phyloP scores from a whole-genome alignment of 1,284 basidiomycete species.

The Athelia psychrophila region DNA sequence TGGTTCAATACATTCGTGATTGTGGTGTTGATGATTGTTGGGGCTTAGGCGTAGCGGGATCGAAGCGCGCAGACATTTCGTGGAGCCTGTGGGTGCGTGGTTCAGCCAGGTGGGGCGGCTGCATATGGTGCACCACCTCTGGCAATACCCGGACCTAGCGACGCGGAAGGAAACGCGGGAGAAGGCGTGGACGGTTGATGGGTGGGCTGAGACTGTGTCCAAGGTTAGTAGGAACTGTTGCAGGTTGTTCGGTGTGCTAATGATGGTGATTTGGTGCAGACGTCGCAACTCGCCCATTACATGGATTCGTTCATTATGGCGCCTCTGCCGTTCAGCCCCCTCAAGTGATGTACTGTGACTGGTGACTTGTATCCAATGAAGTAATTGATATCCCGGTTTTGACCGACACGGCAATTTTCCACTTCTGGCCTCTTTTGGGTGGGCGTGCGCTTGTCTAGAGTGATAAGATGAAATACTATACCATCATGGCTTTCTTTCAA shows the following conservation, averaged over 20 bases:
- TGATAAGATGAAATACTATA: too few species aligned
- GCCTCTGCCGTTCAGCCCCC: conserved; percentile 76
- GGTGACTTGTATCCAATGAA: too few species aligned
- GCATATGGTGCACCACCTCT: conserved; percentile 91
- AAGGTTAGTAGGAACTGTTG: conserved; percentile 53
- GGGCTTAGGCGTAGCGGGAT: conserved; percentile 76
- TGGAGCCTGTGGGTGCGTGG: conserved; percentile 90
- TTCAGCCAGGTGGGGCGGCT: conserved; percentile 90
- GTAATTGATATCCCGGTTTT: too few species aligned
- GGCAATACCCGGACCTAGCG: conserved; percentile 91
- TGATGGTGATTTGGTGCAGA: too few species aligned
- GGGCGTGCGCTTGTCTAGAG: too few species aligned
- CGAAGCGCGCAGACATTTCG: conserved; percentile 81
- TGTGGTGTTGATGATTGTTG: conserved; percentile 4
- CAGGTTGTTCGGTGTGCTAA: conserved; percentile 14
- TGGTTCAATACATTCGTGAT: conserved; percentile 8
- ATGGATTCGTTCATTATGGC: conserved; percentile 80
- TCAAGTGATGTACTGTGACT: conserved; percentile 49
- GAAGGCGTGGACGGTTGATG: conserved; percentile 89
- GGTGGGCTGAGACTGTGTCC: conserved; percentile 92
- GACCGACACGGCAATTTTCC: too few species aligned
- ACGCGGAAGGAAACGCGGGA: conserved; percentile 80
- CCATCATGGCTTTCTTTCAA: too few species aligned
- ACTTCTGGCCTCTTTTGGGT: not conserved
- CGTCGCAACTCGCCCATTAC: conserved; percentile 68